Conservation (phyloP, 169 alveolate species). For the Cryptosporidium baileyi region DNA sequence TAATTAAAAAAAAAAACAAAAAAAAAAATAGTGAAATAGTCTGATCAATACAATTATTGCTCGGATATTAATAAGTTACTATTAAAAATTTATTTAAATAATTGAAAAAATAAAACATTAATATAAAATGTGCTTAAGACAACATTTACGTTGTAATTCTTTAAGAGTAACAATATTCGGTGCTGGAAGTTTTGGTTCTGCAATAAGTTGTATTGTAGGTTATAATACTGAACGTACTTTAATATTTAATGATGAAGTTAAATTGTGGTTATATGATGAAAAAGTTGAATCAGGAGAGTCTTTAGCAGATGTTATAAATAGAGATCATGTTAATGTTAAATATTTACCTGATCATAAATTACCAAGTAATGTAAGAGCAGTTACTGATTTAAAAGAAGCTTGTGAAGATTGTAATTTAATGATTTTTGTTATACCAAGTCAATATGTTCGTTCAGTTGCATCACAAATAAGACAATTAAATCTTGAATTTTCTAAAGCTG, state of each 20-base stretch:
- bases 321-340: slow-evolving; percentile 85
- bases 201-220: slow-evolving; percentile 65
- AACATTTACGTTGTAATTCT: slow-evolving; percentile 46
- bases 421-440: slow-evolving; percentile 89
- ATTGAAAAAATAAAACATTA: no score
- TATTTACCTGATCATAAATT: slow-evolving; percentile 86
- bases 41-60: no score
- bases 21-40: no score
- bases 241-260: slow-evolving; percentile 76
- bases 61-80: no score
- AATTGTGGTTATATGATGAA: slow-evolving; percentile 88
- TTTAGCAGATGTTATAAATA: slow-evolving; percentile 85
- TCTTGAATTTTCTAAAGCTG: slow-evolving; percentile 37
- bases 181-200: slow-evolving; percentile 68
- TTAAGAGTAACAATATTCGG: slow-evolving; percentile 59
- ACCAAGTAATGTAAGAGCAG: slow-evolving; percentile 86
- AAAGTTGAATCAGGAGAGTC: slow-evolving; percentile 79
- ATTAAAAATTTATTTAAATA: no score
- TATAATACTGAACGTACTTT: slow-evolving; percentile 45
- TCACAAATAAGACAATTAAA: background rate
- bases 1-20: no score
- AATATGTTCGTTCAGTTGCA: slow-evolving; percentile 75
- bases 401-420: slow-evolving; percentile 85
- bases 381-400: slow-evolving; percentile 84
- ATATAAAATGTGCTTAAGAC: slow-evolving; percentile 51